Evolutionary conservation across 176 grass and related monocot genomes (phyloP).

Genomic region (bread wheat (Triticum aestivum)): IWGSC_CS_RefSeq_v2.1 NC_057811.1:411304563-411305062

Average conservation of each 20-base stretch:
- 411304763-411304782: too few species aligned
- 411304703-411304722: neutral
- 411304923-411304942: conserved; percentile 38
- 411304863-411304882: conserved; percentile 32
- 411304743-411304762: neutral
- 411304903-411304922: conserved; percentile 41
- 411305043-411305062: neutral
- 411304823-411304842: conserved; percentile 36
- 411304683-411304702: neutral
- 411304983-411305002: conserved; percentile 38
- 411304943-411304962: conserved; percentile 23
- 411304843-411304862: conserved; percentile 18
- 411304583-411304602: conserved; percentile 37
- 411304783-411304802: neutral
- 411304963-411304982: conserved; percentile 54
- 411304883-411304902: conserved; percentile 14
- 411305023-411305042: conserved; percentile 7
- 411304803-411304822: neutral
- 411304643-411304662: conserved; percentile 26
- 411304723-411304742: neutral
- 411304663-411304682: conserved; percentile 34
- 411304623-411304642: conserved; percentile 1
- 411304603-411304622: conserved; percentile 18
- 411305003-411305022: conserved; percentile 26
- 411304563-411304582: neutral